Conservation (phyloP, 805 yeast species). For the Phaffomyces antillensis region DNA sequence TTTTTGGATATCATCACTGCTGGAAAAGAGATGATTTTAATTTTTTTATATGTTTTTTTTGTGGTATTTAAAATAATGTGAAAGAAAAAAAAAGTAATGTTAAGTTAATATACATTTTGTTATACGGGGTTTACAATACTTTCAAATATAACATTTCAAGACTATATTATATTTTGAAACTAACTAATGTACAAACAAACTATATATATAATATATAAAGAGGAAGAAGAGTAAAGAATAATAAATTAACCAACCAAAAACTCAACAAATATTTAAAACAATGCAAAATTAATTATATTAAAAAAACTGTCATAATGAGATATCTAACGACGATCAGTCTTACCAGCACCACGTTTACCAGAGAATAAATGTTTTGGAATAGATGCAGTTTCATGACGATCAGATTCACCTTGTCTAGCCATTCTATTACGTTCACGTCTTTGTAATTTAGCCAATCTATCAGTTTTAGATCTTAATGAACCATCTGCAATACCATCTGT, state of each 20-base stretch:
- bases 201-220: not conserved
- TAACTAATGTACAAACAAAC: too few species aligned
- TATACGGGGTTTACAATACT: too few species aligned
- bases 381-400: conserved; percentile 78
- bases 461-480: conserved; percentile 74
- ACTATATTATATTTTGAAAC: too few species aligned
- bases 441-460: conserved; percentile 78
- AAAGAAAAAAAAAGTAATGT: too few species aligned
- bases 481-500: conserved; percentile 84
- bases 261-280: not conserved
- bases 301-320: not conserved
- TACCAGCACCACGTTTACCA: conserved; percentile 96
- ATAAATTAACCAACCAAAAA: not conserved
- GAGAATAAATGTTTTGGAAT: conserved; percentile 91
- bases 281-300: conserved; percentile 2
- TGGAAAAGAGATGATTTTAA: too few species aligned
- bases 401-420: conserved; percentile 95
- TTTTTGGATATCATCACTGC: too few species aligned
- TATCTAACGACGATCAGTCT: conserved; percentile 74
- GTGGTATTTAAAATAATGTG: too few species aligned
- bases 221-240: not conserved
- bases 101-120: too few species aligned
- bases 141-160: too few species aligned
- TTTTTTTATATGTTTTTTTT: too few species aligned
- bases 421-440: conserved; percentile 90